Evolutionary conservation across 1,284 basidiomycete species (phyloP), one percentile per base, ranked within the genome.

Genomic region (Microbotryum silenes-acaulis): DNA sequence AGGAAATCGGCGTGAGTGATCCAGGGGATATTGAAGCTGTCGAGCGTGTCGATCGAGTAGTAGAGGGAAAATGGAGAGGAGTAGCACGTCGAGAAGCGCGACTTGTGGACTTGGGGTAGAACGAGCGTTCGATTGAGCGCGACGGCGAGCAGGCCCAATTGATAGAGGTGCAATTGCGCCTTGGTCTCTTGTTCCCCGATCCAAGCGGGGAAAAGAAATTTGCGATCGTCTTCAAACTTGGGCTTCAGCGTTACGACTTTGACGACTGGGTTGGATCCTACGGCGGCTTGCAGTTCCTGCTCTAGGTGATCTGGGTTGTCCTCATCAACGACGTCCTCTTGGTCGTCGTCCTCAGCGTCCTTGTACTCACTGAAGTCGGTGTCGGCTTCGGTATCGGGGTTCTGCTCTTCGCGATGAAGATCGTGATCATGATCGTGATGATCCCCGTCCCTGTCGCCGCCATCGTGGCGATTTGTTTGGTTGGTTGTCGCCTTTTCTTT

Each of bases 141-240:
- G 33, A 70, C 51, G 14, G 72, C 66, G 18, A 72, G 61, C 25
- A 73, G 60, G 9, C 68, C 71, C 27, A 73, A 68, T 46, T 72
- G 69, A 57, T 73, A 72, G 7, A 73, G 61, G 45, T 73, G 72
- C 48, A 54, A 51, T 53, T 72, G 71, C 6, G 70, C 72, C 55
- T 72, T 72, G n/a, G 72, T 70, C 51, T 73, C 72, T 59, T 73
- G 72, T 54, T 72, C 72, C n/a, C 72, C 72, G 42, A 72, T 60
- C 69, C 69, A 72, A 16, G 64, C 67, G 12, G 65, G 59, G 16
- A 72, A 50, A 20, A 72, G 47, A 62, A 67, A 72, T 20, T 53
- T 53, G 37, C 37, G 37, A 42, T 42, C 37, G 37, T 42, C 37
- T 42, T 42, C 37, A 12, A 18, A 18, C 16, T 42, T 12, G 37